Base-by-base conservation (phyloP, 73 alveolate species). In the Urostyla sp. region DNA sequence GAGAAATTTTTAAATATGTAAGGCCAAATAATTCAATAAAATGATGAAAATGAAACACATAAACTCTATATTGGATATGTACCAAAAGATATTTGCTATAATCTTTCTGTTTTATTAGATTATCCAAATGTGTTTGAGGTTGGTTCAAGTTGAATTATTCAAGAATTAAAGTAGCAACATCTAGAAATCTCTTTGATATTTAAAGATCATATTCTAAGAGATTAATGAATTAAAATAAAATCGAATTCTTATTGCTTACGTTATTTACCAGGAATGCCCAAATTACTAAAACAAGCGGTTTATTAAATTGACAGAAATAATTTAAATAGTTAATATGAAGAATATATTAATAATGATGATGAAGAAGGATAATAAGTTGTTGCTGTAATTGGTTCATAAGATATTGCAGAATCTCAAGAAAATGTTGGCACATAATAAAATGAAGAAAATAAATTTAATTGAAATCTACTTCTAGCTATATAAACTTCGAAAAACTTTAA, bases 251-350 rank as follows among this genome's bases (percentile, higher is more conserved):
- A 11, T 59, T 59, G 4, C 32, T 21, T 59, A 10, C 32, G 37
- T 31, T 35, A 55, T 61, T 40, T 76, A 23, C 88, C 88, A n/a
- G 88, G 88, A 20, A 58, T 76, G 80, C 78, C 78, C 7, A 21
- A 60, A 13, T 37, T 38, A 20, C 49, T 76, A 3, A 76, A 38
- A 59, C 37, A 69, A 53, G 88, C 88, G 1, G 28, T 76, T 46
- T 59, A 37, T 76, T 13, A 61, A 8, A 30, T 59, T 21, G 54
- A 30, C 38, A 59, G n/a, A 36, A 66, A 66, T 66, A 20, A 20
- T 40, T 40, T 40, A 40, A 40, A 40, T 40, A 40, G 10, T 40
- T 11, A 40, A 11, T 10, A 15, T 40, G 20, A 40, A 40, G 51
- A 40, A 40, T 40, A 59, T 26, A 21, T 24, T 10, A 48, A 74